phyloP scores from a whole-genome alignment of 2,329 filamentous ascomycete species.

The Botryotinia globosa region DNA sequence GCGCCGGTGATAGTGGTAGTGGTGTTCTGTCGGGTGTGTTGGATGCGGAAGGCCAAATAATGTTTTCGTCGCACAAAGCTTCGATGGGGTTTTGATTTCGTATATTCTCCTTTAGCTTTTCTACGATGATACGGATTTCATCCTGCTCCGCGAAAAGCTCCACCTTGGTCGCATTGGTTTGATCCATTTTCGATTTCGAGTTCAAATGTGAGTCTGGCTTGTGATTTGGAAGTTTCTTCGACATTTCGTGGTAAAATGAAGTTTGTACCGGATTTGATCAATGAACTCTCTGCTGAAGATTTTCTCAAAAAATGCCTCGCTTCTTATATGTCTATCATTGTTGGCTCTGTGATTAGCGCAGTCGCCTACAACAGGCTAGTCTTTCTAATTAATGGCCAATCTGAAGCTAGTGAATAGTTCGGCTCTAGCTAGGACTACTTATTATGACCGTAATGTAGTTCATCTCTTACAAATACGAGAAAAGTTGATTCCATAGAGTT shows the following conservation, averaged over 20 bases:
- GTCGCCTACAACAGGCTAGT: neutral
- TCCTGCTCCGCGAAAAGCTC: neutral
- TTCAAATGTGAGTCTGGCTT: too few species aligned
- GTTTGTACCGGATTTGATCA: neutral
- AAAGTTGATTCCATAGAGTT: neutral
- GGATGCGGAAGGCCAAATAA: neutral
- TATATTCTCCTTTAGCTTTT: neutral
- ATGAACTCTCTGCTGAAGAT: neutral
- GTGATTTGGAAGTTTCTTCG: neutral
- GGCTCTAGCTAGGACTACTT: neutral
- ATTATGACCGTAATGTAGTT: neutral
- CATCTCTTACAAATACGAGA: neutral
- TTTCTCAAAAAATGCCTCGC: neutral
- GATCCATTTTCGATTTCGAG: neutral
- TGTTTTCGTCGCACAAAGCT: neutral
- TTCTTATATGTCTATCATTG: neutral
- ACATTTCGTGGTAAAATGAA: rapidly evolving
- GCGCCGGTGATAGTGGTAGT: neutral
- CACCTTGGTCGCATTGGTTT: neutral
- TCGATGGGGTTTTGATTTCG: neutral
- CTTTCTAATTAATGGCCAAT: neutral
- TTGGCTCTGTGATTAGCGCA: neutral
- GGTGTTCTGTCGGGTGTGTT: neutral
- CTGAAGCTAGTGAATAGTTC: neutral
- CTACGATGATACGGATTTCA: too few species aligned